Base-by-base conservation (phyloP, 2,329 filamentous ascomycete species). In the Aspergillus fructus region DNA sequence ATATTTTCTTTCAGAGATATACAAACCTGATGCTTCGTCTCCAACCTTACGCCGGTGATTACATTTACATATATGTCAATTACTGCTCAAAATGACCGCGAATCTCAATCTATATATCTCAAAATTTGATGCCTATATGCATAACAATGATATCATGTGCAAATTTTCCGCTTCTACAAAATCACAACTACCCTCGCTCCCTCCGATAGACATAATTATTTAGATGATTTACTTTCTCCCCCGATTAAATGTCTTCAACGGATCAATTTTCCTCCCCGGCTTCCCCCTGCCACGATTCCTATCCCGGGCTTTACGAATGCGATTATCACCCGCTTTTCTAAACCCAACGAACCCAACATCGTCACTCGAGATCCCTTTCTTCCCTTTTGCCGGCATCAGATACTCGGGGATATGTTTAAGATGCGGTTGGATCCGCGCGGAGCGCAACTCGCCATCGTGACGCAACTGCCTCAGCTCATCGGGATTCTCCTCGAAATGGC, bases 401-500 rank as follows among this genome's bases (percentile, higher is more conserved):
- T 99, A 99, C 47, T 97, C 93, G 0, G 94, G 94, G 1, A 99
- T 90, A 73, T 97, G 91, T 76, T 91, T 96, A 63, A 99, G 79
- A 79, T 99, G 94, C 7, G 89, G 84, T 75, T 97, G 93, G 46
- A 92, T 87, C 58, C 90, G 82, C 13, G 93, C 91, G 23, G 92
- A 87, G 59, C 92, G 85, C 56, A 96, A 81, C 73, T 97, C 93
- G 39, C 88, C 88, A 71, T 99, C 94, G 71, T 99, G 94, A 24
- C 93, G 85, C 64, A 97, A 80, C 71, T 96, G 91, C 39, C 86
- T 85, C 62, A 97, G 78, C 71, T 97, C 93, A 33, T 89, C 86
- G 0, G 94, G 94, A 72, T 99, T 97, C 75, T 99, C 94, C 71
- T 97, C 94, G 69, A 97, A 99, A 79, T 97, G 91, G 51, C 92